Evolutionary conservation across 768 basidiomycete genomes (phyloP).

Genomic region (Hygrophoropsis aurantiaca): DNA sequence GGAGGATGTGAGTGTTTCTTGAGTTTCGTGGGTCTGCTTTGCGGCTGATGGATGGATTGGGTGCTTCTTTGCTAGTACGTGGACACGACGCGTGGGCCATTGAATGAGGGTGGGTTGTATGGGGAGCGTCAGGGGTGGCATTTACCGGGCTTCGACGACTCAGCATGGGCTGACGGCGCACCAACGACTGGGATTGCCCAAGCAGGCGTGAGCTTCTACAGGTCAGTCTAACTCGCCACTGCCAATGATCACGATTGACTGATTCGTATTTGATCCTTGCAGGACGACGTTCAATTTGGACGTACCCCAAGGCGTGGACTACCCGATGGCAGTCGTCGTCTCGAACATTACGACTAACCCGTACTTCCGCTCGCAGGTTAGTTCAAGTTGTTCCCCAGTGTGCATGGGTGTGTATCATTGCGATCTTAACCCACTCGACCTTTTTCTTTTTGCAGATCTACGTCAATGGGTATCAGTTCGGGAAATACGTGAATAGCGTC

Average conservation of each 20-base stretch:
- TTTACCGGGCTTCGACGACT: slow-evolving; percentile 54
- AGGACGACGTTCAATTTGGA: slow-evolving; percentile 40
- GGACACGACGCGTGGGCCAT: slow-evolving; percentile 51
- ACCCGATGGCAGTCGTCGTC: slow-evolving; percentile 44
- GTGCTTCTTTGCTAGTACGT: slow-evolving; percentile 32
- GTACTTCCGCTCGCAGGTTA: slow-evolving; percentile 42
- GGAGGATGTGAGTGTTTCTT: slow-evolving; percentile 34
- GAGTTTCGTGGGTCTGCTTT: neutral
- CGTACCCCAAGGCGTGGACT: slow-evolving; percentile 47
- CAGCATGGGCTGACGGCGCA: slow-evolving; percentile 40
- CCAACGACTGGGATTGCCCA: slow-evolving; percentile 41
- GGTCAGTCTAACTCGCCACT: slow-evolving; percentile 23
- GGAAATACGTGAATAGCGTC: slow-evolving; percentile 1
- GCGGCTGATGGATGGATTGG: neutral
- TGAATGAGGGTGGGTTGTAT: slow-evolving; percentile 61
- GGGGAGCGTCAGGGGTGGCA: slow-evolving; percentile 63
- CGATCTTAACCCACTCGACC: too few species aligned
- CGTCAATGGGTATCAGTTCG: slow-evolving; percentile 1
- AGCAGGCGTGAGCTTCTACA: slow-evolving; percentile 50
- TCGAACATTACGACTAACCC: slow-evolving; percentile 46
- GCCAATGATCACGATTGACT: neutral
- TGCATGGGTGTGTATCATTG: too few species aligned
- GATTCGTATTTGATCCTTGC: neutral
- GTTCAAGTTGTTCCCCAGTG: neutral
- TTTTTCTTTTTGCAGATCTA: neutral